Conservation (phyloP, 2,329 filamentous ascomycete species). For the Neonectria faginata region DNA sequence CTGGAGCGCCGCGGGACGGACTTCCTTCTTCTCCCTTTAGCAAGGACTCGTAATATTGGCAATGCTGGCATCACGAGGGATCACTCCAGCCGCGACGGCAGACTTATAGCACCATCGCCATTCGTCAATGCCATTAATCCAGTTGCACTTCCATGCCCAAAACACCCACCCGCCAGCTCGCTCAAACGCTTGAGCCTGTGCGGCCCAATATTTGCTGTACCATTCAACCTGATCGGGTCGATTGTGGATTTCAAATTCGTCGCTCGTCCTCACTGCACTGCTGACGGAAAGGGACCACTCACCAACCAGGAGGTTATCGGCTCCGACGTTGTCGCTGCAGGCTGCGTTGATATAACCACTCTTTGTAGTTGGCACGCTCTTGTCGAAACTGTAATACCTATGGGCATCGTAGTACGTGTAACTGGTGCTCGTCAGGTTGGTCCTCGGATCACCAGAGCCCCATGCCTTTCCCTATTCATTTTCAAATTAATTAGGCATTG, state of each 20-base stretch:
- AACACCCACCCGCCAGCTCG: conserved; percentile 67
- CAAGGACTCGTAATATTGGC: conserved; percentile 26
- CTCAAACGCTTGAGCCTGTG: conserved; percentile 68
- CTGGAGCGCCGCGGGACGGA: too few relatives aligned
- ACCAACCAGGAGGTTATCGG: conserved; percentile 62
- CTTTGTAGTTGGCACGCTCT: conserved; percentile 19
- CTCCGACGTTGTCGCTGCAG: conserved; percentile 59
- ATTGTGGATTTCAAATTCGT: conserved; percentile 55
- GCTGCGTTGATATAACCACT: conserved; percentile 61
- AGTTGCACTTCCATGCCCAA: conserved; percentile 68
- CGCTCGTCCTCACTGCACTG: conserved; percentile 58
- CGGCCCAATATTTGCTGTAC: conserved; percentile 68
- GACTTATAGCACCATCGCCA: conserved; percentile 62
- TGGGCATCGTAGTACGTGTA: too few relatives aligned
- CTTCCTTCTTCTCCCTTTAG: background rate
- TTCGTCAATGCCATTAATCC: conserved; percentile 54
- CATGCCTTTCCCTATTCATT: too few relatives aligned
- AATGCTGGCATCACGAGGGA: conserved; percentile 41
- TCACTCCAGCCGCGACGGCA: conserved; percentile 43
- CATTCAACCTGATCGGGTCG: conserved; percentile 52
- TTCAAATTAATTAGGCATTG: too few relatives aligned
- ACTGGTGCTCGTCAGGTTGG: too few relatives aligned
- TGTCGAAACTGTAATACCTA: conserved; percentile 58
- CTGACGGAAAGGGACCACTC: conserved; percentile 69
- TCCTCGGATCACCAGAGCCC: too few relatives aligned